phyloP scores from a whole-genome alignment of 2,329 filamentous ascomycete species.

The Exophiala viscosa region DNA sequence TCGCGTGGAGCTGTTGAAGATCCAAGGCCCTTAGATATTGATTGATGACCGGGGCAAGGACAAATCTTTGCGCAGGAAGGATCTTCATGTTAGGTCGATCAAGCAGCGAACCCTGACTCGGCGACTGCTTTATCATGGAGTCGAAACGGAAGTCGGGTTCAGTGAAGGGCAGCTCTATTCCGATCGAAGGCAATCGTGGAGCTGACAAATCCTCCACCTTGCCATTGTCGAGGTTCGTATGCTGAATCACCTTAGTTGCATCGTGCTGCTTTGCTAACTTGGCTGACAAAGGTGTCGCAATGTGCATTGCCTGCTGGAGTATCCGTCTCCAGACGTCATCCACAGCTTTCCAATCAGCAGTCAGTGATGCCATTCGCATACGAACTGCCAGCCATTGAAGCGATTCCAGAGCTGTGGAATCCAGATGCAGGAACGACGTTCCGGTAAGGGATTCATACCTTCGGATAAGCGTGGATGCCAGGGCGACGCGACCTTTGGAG shows the following conservation, averaged over 20 bases:
- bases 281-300: conserved; percentile 1
- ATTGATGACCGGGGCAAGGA: conserved; percentile 48
- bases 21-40: conserved; percentile 53
- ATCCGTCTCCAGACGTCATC: conserved; percentile 19
- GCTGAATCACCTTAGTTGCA: background rate
- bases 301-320: conserved; percentile 11
- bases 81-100: conserved; percentile 23
- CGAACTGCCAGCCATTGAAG: conserved; percentile 33
- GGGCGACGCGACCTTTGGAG: conserved; percentile 42
- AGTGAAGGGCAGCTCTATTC: background rate
- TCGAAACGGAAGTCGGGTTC: conserved; percentile 6
- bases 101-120: background rate
- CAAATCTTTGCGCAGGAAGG: conserved; percentile 43
- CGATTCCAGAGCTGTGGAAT: conserved; percentile 5
- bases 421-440: conserved; percentile 12
- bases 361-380: conserved; percentile 5
- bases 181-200: background rate
- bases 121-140: conserved; percentile 13
- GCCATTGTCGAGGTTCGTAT: no score
- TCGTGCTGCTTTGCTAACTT: background rate
- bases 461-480: conserved; percentile 55
- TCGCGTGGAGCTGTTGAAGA: conserved; percentile 51
- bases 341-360: conserved; percentile 13
- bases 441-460: conserved; percentile 45
- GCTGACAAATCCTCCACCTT: no score